These are phyloP conservation scores for Globisporangium takayamanum DNA, from an alignment of 352 stramenopile genomes.

Conservation along the genomic window DNA sequence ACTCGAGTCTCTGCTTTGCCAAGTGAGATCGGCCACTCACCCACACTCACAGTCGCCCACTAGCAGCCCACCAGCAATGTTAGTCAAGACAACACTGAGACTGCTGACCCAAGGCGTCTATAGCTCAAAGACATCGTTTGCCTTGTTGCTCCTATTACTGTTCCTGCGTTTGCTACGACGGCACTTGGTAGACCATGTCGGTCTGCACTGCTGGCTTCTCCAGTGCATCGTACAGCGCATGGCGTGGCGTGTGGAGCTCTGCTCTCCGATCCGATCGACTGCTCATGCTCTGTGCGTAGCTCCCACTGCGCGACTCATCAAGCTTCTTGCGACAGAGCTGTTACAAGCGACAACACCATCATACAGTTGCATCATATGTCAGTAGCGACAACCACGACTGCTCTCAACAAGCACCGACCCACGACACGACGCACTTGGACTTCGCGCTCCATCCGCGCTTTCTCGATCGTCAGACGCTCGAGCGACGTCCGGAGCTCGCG, in stretches of 20 bases:
- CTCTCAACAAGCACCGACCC: neutral
- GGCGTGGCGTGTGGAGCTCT: slow-evolving; percentile 1
- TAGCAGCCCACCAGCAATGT: neutral
- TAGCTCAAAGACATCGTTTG: no score
- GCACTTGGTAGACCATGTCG: slow-evolving; percentile 24
- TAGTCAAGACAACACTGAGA: no score
- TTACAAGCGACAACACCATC: slow-evolving; percentile 1
- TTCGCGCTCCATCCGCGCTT: slow-evolving; percentile 59
- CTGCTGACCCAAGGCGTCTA: no score
- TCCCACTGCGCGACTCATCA: slow-evolving; percentile 48
- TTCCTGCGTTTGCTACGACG: slow-evolving; percentile 12
- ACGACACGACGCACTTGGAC: slow-evolving; percentile 22
- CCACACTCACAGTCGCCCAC: neutral
- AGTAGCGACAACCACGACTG: neutral
- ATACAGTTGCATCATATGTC: neutral
- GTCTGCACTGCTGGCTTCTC: slow-evolving; percentile 17
- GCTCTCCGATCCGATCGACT: no score
- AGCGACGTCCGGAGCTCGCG: slow-evolving; percentile 52
- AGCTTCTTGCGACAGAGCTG: slow-evolving; percentile 47
- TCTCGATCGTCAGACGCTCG: slow-evolving; percentile 56
- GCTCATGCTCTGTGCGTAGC: slow-evolving; percentile 16
- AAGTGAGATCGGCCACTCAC: slow-evolving; percentile 27
- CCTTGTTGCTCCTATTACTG: neutral
- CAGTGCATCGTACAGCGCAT: slow-evolving; percentile 14
- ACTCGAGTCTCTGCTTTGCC: slow-evolving; percentile 81